A percentile compares a stretch with the other conserved stretches of the same genome.
Evolutionary conservation across 176 grass and related monocot genomes (phyloP).

Genomic region (Triticum aestivum): DNA sequence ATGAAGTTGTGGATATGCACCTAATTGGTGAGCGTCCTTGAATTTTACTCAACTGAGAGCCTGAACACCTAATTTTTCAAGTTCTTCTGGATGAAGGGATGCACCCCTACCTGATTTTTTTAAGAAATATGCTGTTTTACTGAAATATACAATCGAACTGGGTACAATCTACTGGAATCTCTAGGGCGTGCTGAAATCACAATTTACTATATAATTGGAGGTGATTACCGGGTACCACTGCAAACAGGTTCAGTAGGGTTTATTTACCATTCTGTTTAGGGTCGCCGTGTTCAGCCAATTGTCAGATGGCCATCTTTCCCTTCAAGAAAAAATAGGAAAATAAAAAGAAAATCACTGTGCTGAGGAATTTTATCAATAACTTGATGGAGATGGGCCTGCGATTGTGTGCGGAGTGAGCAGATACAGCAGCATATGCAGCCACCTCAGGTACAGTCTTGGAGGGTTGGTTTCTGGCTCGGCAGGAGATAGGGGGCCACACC

Average conservation of each 20-base stretch:
- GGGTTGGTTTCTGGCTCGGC: not conserved
- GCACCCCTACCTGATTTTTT: not conserved
- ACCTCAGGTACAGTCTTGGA: not conserved
- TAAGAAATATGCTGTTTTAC: not conserved
- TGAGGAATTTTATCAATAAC: not conserved
- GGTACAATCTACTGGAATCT: not conserved
- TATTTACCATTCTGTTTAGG: not conserved
- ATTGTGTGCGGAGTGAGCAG: not conserved
- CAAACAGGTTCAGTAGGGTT: not conserved
- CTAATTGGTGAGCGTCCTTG: not conserved
- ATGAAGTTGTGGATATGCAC: not conserved
- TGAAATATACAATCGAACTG: not conserved
- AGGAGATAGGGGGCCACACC: not conserved
- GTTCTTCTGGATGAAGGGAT: not conserved
- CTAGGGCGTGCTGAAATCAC: not conserved
- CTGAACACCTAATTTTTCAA: not conserved
- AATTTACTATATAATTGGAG: not conserved
- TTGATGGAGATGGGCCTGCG: not conserved
- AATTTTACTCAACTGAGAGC: slow-evolving; percentile 6
- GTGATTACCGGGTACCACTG: not conserved
- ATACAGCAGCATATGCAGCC: not conserved
- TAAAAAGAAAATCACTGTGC: not conserved
- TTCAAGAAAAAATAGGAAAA: not conserved
- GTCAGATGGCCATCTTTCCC: not conserved
- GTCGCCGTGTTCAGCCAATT: not conserved